phyloP scores from a whole-genome alignment of 1,284 basidiomycete genomes.

The Sporisorium sorghi region DNA sequence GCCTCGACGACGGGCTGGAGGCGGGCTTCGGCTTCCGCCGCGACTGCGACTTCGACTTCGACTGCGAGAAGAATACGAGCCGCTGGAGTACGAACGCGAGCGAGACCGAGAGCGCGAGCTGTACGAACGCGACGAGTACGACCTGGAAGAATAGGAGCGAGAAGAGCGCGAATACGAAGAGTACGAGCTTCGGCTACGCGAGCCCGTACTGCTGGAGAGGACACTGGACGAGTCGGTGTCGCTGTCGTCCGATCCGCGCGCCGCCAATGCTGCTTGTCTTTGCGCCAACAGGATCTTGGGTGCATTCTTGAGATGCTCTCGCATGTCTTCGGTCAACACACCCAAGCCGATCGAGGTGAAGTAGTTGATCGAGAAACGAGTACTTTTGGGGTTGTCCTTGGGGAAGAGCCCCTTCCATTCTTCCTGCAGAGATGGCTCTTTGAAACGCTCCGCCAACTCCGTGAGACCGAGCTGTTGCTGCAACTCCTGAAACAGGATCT shows the following conservation, averaged over 20 bases:
- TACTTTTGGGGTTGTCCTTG: constrained; percentile 93
- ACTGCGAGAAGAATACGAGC: constrained; percentile 38
- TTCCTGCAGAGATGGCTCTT: constrained; percentile 73
- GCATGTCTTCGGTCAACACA: constrained; percentile 91
- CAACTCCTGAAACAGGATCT: constrained; percentile 94
- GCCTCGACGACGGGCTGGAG: constrained; percentile 14
- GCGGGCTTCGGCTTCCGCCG: not conserved
- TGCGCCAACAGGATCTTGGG: constrained; percentile 92
- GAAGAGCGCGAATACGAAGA: constrained; percentile 42
- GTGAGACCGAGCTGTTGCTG: constrained; percentile 92
- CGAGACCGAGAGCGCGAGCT: constrained; percentile 24
- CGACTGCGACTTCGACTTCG: constrained; percentile 27
- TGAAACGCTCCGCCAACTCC: constrained; percentile 82
- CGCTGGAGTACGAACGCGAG: constrained; percentile 26
- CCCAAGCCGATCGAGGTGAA: constrained; percentile 90
- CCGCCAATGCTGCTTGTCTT: constrained; percentile 73
- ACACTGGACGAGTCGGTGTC: constrained; percentile 42
- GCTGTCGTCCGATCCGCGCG: constrained; percentile 41
- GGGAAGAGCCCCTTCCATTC: constrained; percentile 91
- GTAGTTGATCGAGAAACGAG: constrained; percentile 97
- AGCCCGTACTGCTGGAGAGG: constrained; percentile 35
- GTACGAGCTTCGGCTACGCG: constrained; percentile 36
- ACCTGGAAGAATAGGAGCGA: constrained; percentile 35
- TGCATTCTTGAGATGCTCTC: constrained; percentile 94
- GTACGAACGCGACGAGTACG: constrained; percentile 41